Base-by-base conservation (phyloP, 768 basidiomycete species). In the Lactifluus rugatus region DNA sequence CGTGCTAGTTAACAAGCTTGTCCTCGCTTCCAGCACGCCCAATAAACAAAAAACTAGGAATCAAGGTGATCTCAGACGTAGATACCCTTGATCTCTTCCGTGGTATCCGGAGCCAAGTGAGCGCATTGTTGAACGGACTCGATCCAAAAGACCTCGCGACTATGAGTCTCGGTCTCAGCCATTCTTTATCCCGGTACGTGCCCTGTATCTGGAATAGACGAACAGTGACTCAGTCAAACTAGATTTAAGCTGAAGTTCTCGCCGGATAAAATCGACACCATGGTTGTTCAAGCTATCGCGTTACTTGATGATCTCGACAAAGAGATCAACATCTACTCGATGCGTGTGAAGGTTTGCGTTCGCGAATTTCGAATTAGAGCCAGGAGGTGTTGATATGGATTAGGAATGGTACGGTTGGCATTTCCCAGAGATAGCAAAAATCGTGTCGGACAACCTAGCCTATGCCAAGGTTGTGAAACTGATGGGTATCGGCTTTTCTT, bases 351-450 rank as follows among this genome's bases (percentile, higher is more conserved):
- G 81, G 94, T 94, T 41, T 26, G 57, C 31, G 2, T 25, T 31
- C 19, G 8, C 8, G 16, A 1, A 16, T 28, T n/a, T 41, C 17
- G 52, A 25, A 57, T 31, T 5, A 26, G 8, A 16, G 21, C 32
- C 26, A 52, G n/a, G 17, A 58, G 17, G 5, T 48, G 32, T 55
- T 47, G 17, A 32, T 13, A n/a, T 7, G 49, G 28, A 42, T n/a
- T 65, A 96, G 95, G 96, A 99, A 81, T 99, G 96, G 96, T 99
- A 99, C 67, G 96, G 96, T 37, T 99, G 96, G 96, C 96, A 99
- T 76, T 99, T 99, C 81, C 96, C 96, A 5, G 96, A 99, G 74
- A 90, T 99, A 87, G 89, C 87, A 58, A 98, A 97, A 76, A 98
- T 99, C 70, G 89, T 99, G 64, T 83, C 85, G 59, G 96, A 99